phyloP scores from a whole-genome alignment of 2,329 filamentous ascomycete genomes.

The Exophiala sp. region DNA sequence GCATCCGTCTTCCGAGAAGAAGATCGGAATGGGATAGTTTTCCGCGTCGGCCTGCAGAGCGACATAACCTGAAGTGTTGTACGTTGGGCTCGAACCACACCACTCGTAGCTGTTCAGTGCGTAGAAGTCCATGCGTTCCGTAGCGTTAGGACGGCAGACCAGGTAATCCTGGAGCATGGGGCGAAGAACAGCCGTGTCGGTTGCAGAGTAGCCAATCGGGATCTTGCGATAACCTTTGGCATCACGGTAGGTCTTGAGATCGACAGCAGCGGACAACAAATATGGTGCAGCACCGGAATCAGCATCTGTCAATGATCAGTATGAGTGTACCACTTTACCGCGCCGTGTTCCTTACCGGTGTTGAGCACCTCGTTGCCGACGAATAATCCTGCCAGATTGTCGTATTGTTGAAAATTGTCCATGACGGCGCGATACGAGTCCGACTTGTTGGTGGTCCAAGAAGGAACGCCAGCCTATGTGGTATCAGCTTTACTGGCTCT shows the following conservation, averaged over 20 bases:
- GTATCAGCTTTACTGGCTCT: conserved; percentile 1
- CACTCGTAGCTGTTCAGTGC: conserved; percentile 81
- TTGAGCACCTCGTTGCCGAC: conserved; percentile 84
- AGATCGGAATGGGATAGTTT: conserved; percentile 76
- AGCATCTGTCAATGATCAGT: conserved; percentile 34
- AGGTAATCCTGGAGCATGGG: conserved; percentile 70
- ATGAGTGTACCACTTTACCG: neutral
- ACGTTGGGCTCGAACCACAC: conserved; percentile 58
- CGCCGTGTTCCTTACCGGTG: conserved; percentile 33
- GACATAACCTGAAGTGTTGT: conserved; percentile 64
- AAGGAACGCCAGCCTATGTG: conserved; percentile 51
- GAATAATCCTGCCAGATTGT: conserved; percentile 81
- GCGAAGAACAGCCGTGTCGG: conserved; percentile 70
- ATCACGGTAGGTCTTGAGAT: conserved; percentile 78
- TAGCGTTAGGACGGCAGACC: conserved; percentile 67
- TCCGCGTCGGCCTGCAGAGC: conserved; percentile 64
- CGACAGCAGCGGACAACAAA: conserved; percentile 75
- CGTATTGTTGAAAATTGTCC: conserved; percentile 71
- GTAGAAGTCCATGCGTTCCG: conserved; percentile 76
- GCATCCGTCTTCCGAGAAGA: conserved; percentile 87
- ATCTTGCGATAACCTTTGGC: conserved; percentile 74
- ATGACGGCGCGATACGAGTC: conserved; percentile 67
- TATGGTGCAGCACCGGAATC: conserved; percentile 69
- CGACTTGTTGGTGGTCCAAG: conserved; percentile 71
- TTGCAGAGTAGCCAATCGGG: conserved; percentile 81